Evolutionary conservation across 768 basidiomycete species (phyloP), one percentile per base, ranked within the genome.

Genomic region (Coprinellus micaceus): DNA sequence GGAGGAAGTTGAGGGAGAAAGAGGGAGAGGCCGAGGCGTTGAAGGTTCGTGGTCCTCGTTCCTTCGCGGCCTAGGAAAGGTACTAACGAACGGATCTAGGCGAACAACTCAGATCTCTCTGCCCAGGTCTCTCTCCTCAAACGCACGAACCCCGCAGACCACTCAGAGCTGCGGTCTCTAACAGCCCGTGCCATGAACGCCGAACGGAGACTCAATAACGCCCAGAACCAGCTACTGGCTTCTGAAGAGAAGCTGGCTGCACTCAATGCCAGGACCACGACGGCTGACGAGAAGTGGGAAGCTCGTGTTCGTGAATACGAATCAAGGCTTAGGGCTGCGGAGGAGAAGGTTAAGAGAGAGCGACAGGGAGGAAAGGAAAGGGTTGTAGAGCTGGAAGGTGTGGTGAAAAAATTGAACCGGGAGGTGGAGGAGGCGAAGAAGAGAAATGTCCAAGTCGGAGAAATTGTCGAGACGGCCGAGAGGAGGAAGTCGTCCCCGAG

Each of bases 241-340:
- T 84, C 89, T 2, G 96, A 98, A 67, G 92, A 95, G 71, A 88
- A 88, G 72, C 80, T 95, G 48, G 83, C 87, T 1, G 69, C 75
- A 39, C 79, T 90, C 71, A 88, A 87, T 61, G 79, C 85, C 72
- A 89, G 86, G 76, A 89, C 80, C 36, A 74, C 77, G 0, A 76
- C 74, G 0, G 88, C 90, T 0, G 94, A 97, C 62, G 75, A 74
- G 52, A 96, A 95, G 70, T 98, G 95, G 94, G 94, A 95, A 64
- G 91, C 88, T 0, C 78, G 95, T n/a, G 91, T 98, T 44, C 88
- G 86, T 69, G 95, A 98, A 71, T 94, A 95, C 64, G 93, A 97
- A 72, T 67, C 82, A 13, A 74, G 90, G 17, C 66, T 94, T 59
- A 86, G 85, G 68, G 84, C 85, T 0, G 91, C 91, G 0, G 92